Evolutionary conservation across 2,329 filamentous ascomycete genomes (phyloP), one percentile per base, ranked within the genome.

Genomic region (Calonectria crousiana): DNA sequence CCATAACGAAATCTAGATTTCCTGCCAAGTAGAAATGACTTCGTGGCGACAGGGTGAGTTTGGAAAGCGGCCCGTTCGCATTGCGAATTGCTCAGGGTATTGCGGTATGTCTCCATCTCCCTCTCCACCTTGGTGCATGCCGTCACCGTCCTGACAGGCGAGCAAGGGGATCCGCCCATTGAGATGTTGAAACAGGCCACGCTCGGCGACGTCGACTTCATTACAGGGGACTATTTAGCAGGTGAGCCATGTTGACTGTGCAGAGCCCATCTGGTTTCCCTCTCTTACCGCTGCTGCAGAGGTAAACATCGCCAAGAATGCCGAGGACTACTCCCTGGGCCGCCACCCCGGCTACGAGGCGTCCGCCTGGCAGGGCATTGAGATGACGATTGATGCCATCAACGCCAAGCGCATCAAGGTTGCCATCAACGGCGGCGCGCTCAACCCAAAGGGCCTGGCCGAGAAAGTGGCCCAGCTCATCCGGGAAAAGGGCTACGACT

Each of bases 361-460:
- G 10, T 75, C 75, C 0, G 80, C 80, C 2, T 74, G 78, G 38
- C 77, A 78, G 16, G 81, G 81, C 4, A 69, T 83, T 38, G 62
- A 74, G 28, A 72, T 77, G 74, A 77, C 81, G 0, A 69, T 83
- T 3, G 76, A 81, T 23, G 89, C 74, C 81, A 85, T 82, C 18
- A 73, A 79, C 2, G 82, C 87, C 64, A 87, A 89, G 73, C 79
- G 84, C 0, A 91, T 91, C 82, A 90, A 89, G 74, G 84, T 92
- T 16, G 84, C 90, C 44, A 84, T 91, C 70, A 91, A 92, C 76
- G 90, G 90, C 3, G 90, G 91, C 0, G 89, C 87, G 3, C 84
- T 89, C 20, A 89, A 92, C 71, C 90, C 90, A 0, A 84, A 85
- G 71, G 89, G 87, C 0, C 78, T 92, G 20, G 88, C 89, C 0